Base-by-base conservation (phyloP, 2,329 filamentous ascomycete species). In the Botrytis galanthina region DNA sequence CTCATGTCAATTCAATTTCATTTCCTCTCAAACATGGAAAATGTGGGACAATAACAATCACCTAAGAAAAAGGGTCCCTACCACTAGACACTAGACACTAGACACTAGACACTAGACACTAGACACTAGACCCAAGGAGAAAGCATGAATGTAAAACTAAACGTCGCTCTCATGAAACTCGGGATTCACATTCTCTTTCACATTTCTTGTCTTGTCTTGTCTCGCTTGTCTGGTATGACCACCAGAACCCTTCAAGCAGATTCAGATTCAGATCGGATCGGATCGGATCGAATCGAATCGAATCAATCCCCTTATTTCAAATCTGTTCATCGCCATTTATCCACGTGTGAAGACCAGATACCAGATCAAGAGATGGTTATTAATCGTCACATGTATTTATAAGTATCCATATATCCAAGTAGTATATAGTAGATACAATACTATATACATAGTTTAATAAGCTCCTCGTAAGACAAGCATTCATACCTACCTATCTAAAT, bases 301-400 rank as follows among this genome's bases (percentile, higher is more conserved):
- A 51, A 26, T 51, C 22, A 12, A 39, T 42, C 39, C 48, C 48
- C 48, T 51, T 3, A 20, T 63, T 16, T 29, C 26, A 18, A 20
- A 63, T 63, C 39, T 6, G 39, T 29, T 32, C 39, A 42, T 51
- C 48, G 48, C 26, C 26, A 42, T n/a, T 29, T 4, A 44, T 20
- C 61, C 61, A 63, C 61, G 61, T 63, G 61, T 63, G 42, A 63
- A 63, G 7, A 63, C 37, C 26, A 44, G 60, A 63, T 44, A 63
- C 37, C 26, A 44, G 60, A 63, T 44, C 26, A 62, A 42, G 6
- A 62, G 32, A 37, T 35, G 20, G 35, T 22, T 32, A 20, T 9
- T 29, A 2, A 60, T 60, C 59, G 10, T 5, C 32, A 60, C 20
- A 61, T 12, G 22, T 61, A 61, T 26, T 22, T 26, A 26, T 20